Percentiles rank a stretch among this genome's conserved stretches.
Conservation (phyloP, 768 basidiomycete genomes). For the Pleurotus pulmonarius region DNA sequence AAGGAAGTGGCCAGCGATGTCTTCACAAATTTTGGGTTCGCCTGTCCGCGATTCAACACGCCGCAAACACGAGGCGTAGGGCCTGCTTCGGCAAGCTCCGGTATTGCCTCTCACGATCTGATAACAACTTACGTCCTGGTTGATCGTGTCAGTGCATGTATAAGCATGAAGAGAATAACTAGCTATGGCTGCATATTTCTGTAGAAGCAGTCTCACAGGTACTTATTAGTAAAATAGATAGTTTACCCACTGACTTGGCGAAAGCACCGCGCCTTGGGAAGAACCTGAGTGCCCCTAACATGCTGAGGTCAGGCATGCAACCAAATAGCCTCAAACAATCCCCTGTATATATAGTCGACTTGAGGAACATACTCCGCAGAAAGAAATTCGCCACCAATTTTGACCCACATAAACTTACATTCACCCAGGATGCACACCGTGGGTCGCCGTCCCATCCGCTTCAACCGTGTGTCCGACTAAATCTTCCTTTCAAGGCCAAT, state of each 20-base stretch:
- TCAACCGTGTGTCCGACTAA: constrained; percentile 6
- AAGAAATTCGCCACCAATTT: constrained; percentile 11
- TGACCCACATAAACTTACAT: constrained; percentile 6
- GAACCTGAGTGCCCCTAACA: background rate
- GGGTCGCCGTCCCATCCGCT: constrained; percentile 13
- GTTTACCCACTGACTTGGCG: background rate
- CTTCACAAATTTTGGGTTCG: constrained; percentile 10
- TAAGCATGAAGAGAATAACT: background rate
- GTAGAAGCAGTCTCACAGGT: no score
- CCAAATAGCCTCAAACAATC: constrained; percentile 14
- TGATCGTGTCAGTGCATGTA: constrained; percentile 1
- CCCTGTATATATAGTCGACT: constrained; percentile 14
- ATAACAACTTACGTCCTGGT: constrained; percentile 7
- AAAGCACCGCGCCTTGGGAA: background rate
- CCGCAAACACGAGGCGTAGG: constrained; percentile 40
- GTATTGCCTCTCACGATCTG: constrained; percentile 1
- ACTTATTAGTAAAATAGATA: no score
- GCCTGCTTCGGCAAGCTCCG: constrained; percentile 27
- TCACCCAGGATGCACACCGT: constrained; percentile 36
- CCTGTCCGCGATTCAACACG: constrained; percentile 29
- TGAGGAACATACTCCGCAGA: constrained; percentile 10
- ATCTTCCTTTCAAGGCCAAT: constrained; percentile 21
- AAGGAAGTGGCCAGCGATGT: constrained; percentile 4
- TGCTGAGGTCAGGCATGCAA: background rate
- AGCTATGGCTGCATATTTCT: no score